Percentiles rank a stretch among this genome's conserved stretches.
These are phyloP conservation scores for Mycena polygramma DNA, from an alignment of 768 basidiomycete species.

Conservation along the genomic window DNA sequence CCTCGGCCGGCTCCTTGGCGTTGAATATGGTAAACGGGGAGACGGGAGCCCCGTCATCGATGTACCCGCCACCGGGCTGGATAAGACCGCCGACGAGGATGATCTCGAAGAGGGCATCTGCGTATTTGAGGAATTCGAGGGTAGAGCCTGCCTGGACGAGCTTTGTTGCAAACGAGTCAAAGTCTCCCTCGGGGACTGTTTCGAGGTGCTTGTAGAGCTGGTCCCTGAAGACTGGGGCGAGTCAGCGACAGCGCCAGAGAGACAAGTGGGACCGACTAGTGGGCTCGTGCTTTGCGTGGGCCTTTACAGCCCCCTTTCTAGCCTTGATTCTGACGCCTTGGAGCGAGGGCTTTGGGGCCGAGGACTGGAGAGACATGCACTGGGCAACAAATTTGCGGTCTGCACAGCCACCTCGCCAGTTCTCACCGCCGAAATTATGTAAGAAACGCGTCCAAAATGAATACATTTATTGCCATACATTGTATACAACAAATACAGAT, in stretches of 20 bases:
- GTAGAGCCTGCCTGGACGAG: conserved; percentile 92
- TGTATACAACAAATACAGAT: too few relatives aligned
- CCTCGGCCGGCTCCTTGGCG: conserved; percentile 81
- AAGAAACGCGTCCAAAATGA: too few relatives aligned
- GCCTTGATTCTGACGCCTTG: conserved; percentile 95
- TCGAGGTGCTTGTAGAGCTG: conserved; percentile 93
- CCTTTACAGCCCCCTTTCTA: conserved; percentile 93
- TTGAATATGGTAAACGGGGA: conserved; percentile 93
- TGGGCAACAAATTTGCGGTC: conserved; percentile 41
- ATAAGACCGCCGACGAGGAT: conserved; percentile 95
- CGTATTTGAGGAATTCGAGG: conserved; percentile 97
- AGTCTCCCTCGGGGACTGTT: conserved; percentile 83
- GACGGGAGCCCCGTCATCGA: conserved; percentile 88
- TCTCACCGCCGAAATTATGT: too few relatives aligned
- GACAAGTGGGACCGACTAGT: conserved; percentile 56
- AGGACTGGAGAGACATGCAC: conserved; percentile 88
- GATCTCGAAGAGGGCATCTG: conserved; percentile 96
- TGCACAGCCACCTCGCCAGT: background rate
- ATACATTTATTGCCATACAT: too few relatives aligned
- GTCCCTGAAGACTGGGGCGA: conserved; percentile 84
- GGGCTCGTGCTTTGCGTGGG: conserved; percentile 94
- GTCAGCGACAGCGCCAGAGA: conserved; percentile 8
- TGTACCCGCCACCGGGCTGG: conserved; percentile 93
- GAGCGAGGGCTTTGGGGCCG: conserved; percentile 88
- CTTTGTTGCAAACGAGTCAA: conserved; percentile 85